These are phyloP conservation scores for Geotrichum siamense DNA, from an alignment of 1,139 yeast species.

Conservation along the genomic window DNA sequence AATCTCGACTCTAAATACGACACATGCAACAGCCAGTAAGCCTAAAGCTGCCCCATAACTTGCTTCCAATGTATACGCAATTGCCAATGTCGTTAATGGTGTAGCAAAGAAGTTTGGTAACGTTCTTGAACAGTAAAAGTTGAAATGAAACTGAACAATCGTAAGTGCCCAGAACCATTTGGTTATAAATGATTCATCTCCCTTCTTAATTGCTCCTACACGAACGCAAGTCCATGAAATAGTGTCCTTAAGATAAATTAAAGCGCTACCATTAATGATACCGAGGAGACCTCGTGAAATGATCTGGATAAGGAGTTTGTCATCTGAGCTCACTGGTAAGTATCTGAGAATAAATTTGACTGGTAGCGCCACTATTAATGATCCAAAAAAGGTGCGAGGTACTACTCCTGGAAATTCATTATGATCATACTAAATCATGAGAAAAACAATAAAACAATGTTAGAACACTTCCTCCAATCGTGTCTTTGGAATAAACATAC, in stretches of 20 bases:
- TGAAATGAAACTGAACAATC: conserved; percentile 67
- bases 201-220: conserved; percentile 8
- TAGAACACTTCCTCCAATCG: not conserved
- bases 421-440: conserved; percentile 55
- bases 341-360: conserved; percentile 34
- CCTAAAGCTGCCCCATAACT: conserved; percentile 46
- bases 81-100: conserved; percentile 58
- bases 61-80: conserved; percentile 47
- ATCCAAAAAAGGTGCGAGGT: conserved; percentile 77
- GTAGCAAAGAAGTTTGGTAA: conserved; percentile 81
- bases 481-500: conserved; percentile 12
- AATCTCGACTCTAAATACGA: conserved; percentile 68
- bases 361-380: conserved; percentile 47
- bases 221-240: conserved; percentile 19
- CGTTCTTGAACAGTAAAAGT: conserved; percentile 71
- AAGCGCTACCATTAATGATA: conserved; percentile 27
- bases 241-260: conserved; percentile 27
- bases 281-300: conserved; percentile 33
- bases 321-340: conserved; percentile 28
- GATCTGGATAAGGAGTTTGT: conserved; percentile 38
- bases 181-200: conserved; percentile 20
- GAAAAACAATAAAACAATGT: not conserved
- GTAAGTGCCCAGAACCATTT: conserved; percentile 54
- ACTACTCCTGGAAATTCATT: conserved; percentile 77
- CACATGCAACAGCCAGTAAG: conserved; percentile 55